Evolutionary conservation across 345 rosid genomes (phyloP).

Genomic region (Lepidium aucheri): DNA sequence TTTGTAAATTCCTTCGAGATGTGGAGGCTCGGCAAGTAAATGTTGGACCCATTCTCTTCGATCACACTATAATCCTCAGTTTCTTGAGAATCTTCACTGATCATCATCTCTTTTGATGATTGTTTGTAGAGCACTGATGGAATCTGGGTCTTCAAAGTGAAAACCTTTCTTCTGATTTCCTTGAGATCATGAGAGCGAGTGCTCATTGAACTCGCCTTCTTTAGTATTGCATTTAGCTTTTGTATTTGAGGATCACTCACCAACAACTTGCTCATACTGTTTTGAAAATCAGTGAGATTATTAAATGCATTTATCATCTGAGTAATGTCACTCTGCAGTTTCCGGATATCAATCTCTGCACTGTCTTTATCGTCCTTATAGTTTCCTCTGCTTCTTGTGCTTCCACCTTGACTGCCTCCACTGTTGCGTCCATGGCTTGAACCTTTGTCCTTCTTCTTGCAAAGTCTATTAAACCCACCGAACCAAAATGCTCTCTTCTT

Average conservation of each 20-base stretch:
- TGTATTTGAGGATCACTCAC: background rate
- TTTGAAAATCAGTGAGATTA: background rate
- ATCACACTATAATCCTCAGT: background rate
- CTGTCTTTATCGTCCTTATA: background rate
- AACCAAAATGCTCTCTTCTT: background rate
- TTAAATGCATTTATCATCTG: conserved; percentile 14
- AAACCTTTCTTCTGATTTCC: conserved; percentile 23
- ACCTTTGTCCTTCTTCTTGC: background rate
- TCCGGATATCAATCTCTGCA: background rate
- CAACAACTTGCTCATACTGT: background rate
- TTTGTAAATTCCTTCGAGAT: background rate
- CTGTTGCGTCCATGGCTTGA: background rate
- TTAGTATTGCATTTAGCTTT: background rate
- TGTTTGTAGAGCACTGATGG: conserved; percentile 19
- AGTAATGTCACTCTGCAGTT: conserved; percentile 6
- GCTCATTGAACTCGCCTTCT: background rate
- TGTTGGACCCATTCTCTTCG: background rate
- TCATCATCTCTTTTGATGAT: conserved; percentile 2
- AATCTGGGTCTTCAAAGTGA: conserved; percentile 18
- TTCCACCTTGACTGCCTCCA: conserved; percentile 11
- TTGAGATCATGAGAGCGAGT: background rate
- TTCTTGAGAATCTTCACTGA: background rate
- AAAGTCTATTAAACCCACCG: background rate
- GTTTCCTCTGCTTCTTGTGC: background rate
- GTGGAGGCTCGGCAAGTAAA: conserved; percentile 20